Evolutionary conservation across 805 yeast species (phyloP), one percentile per base, ranked within the genome.

Genomic region (Candida xyloterini): DNA sequence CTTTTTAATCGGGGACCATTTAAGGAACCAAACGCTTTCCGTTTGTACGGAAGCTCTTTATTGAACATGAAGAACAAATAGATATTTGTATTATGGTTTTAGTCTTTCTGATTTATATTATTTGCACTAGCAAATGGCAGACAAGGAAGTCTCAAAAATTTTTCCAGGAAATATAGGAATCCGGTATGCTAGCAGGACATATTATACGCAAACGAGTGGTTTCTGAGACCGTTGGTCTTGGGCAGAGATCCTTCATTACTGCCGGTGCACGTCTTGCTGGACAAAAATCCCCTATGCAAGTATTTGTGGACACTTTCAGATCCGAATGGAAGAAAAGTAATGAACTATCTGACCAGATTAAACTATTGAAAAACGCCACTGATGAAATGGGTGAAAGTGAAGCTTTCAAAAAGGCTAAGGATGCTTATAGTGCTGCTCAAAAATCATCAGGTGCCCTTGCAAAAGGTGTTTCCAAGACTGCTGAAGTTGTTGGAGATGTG

Each of bases 341-440:
- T 57, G 98, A 93, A 62, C 74, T 93, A 44, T 95, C 90, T 57
- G 89, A 87, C 40, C 88, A 89, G 55, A 88, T 93, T 59, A 93
- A 91, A 65, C 95, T 96, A 11, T 73, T 93, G 40, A 95, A 88
- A 60, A 96, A 90, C 65, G 98, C 95, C 51, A 87, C 97, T 3
- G 98, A 96, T 28, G 79, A 89, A 54, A 75, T 93, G 62, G 87
- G 95, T 23, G 98, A 93, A 53, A 82, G 93, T 35, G 96, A 89
- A 39, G 95, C 98, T 3, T 90, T 86, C 68, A 86, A 83, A 62
- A 79, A 76, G 55, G 99, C 99, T 24, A 83, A 84, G 58, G 96
- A 89, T 45, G 99, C 99, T 0, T 88, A 83, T 53, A 84, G 84
- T 40, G 75, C 71, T 40, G 96, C 98, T 3, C 93, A 85, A 55